Evolutionary conservation across 257 asterid genomes (phyloP), one percentile per base, ranked within the genome.

Genomic region (Cinchona pubescens): DNA sequence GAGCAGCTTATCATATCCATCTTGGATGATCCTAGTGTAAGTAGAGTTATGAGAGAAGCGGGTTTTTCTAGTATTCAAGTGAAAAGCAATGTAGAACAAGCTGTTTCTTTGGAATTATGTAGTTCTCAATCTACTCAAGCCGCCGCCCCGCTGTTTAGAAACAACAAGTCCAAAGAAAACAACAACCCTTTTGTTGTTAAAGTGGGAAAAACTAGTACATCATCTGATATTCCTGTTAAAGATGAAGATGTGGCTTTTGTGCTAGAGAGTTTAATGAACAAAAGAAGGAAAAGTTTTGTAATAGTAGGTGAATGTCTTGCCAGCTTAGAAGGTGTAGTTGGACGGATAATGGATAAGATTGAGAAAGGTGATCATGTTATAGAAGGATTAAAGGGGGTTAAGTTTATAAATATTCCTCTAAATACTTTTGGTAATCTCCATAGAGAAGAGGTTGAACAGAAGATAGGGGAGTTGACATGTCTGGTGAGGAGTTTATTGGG

Each of bases 11-110:
- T 93, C 32, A 75, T 93, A n/a, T 91, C 98, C 19, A 93, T 93
- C 6, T 34, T 93, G 16, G 97, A 90, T 76, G 98, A 93, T 63
- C 98, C 98, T 15, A 91, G 97, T 78, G 98, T 93, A 2, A 93
- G 98, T 78, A 83, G 97, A 68, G 98, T 91, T 66, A 91, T 93
- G 98, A 83, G 90, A 42, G 97, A 93, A 65, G 98, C 98, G 19
- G 91, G 97, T 10, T 93, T 93, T 78, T 88, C 87, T 12, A 93
- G 98, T 67, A 85, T 89, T 0, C 97, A 91, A 71, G 96, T 93
- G 15, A 93, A 93, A 81, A 73, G 5, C 80, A 91, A 88, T 64
- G 91, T 91, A 9, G 96, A 93, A 74, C 89, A 88, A 77, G 76
- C 91, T 10, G 74, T 88, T 75, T 76, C 94, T 4, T 49, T 82